These are phyloP conservation scores for Sedum album DNA, from an alignment of 164 flowering plant genomes.

Conservation along the genomic window DNA sequence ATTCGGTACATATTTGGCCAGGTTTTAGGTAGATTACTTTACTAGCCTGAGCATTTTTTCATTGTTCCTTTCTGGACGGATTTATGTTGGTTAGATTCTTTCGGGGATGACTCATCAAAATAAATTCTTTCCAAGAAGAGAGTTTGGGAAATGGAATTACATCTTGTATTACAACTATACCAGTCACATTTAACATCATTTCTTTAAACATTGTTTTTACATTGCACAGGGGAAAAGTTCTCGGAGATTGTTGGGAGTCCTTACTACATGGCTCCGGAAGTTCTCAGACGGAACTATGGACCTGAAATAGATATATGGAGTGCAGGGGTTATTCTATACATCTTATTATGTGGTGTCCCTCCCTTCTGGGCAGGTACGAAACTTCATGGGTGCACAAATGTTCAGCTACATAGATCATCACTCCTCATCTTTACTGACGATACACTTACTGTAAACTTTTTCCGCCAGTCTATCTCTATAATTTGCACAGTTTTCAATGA, in stretches of 20 bases:
- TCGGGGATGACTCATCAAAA: no score
- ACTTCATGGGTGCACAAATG: background rate
- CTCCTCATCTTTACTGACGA: background rate
- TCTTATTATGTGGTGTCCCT: constrained; percentile 82
- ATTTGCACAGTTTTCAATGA: background rate
- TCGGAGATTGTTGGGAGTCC: constrained; percentile 99
- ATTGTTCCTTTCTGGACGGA: background rate
- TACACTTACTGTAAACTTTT: background rate
- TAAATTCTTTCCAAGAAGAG: no score
- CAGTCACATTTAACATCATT: no score
- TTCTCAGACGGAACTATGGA: constrained; percentile 87
- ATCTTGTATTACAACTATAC: no score
- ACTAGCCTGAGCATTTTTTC: background rate
- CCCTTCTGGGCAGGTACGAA: constrained; percentile 83
- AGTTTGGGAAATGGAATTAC: background rate
- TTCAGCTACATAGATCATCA: background rate
- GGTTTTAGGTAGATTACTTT: no score
- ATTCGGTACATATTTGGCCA: background rate
- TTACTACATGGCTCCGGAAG: constrained; percentile 98
- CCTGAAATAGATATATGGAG: constrained; percentile 92
- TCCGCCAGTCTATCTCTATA: background rate
- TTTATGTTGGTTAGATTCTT: background rate
- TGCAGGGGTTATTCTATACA: constrained; percentile 76
- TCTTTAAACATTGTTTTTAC: background rate
- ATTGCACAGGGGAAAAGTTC: constrained; percentile 41